Conservation (phyloP, 495 filamentous ascomycete species). For the Lasiosphaeria hispida region DNA sequence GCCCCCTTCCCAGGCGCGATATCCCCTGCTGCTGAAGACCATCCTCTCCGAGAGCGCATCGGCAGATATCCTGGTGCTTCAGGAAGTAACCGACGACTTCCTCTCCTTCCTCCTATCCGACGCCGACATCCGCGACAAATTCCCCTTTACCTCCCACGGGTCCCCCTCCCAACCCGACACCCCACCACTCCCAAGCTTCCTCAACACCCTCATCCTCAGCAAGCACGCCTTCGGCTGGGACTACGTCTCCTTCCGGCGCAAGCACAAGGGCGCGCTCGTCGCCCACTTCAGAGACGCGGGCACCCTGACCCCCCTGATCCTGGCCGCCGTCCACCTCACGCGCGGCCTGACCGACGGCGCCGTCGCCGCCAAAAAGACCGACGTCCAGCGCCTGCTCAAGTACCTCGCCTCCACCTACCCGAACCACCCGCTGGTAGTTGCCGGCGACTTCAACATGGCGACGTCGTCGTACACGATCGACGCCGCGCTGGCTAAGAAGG, state of each 20-base stretch:
- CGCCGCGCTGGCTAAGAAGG: constrained; percentile 42
- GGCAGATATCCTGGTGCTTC: constrained; percentile 51
- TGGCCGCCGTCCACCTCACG: constrained; percentile 54
- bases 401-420: constrained; percentile 38
- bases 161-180: constrained; percentile 47
- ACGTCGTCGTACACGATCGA: constrained; percentile 51
- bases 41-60: constrained; percentile 36
- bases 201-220: constrained; percentile 55
- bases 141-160: constrained; percentile 50
- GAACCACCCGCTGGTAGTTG: constrained; percentile 48
- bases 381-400: constrained; percentile 43
- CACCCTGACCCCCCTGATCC: constrained; percentile 31
- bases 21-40: constrained; percentile 47
- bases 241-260: constrained; percentile 41
- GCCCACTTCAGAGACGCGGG: constrained; percentile 38
- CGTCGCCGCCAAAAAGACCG: constrained; percentile 47
- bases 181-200: constrained; percentile 49
- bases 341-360: constrained; percentile 53
- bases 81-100: constrained; percentile 60
- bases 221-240: constrained; percentile 50
- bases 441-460: constrained; percentile 58
- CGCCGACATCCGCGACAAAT: constrained; percentile 41
- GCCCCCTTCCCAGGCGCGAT: constrained; percentile 46
- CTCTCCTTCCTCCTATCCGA: constrained; percentile 49
- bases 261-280: constrained; percentile 52